Conservation (phyloP, 2,329 filamentous ascomycete genomes). For the Aspergillus flavus region DNA sequence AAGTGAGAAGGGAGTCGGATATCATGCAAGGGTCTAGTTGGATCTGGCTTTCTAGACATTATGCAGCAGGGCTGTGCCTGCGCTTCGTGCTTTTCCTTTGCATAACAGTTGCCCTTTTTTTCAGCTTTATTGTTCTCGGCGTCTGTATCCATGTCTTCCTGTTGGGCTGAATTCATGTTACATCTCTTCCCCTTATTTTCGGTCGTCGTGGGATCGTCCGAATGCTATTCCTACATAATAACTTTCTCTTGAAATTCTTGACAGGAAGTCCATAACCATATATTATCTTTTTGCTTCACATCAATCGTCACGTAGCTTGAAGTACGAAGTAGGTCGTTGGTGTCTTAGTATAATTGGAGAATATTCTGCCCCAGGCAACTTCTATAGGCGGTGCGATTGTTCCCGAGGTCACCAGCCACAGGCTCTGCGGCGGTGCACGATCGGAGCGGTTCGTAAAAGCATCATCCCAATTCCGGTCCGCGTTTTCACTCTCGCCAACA, state of each 20-base stretch:
- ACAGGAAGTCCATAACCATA: background rate
- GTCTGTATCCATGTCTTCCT: slow-evolving; percentile 33
- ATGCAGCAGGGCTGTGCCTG: slow-evolving; percentile 30
- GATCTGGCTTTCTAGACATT: slow-evolving; percentile 35
- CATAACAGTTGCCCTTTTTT: slow-evolving; percentile 28
- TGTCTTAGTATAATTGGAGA: background rate
- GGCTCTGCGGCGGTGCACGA: slow-evolving; percentile 28
- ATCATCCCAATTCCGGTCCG: slow-evolving; percentile 35
- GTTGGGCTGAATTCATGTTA: slow-evolving; percentile 33
- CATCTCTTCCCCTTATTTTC: slow-evolving; percentile 20
- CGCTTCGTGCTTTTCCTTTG: slow-evolving; percentile 25
- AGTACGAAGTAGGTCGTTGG: background rate
- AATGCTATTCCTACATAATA: slow-evolving; percentile 43
- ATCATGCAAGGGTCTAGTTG: slow-evolving; percentile 26
- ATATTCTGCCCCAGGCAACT: background rate
- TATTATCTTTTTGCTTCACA: slow-evolving; percentile 1
- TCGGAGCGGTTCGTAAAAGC: slow-evolving; percentile 45
- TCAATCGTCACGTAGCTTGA: slow-evolving; percentile 1
- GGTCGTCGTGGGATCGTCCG: slow-evolving; percentile 24
- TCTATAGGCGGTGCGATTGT: slow-evolving; percentile 18
- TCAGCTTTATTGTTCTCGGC: slow-evolving; percentile 33
- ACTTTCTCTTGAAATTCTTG: slow-evolving; percentile 17
- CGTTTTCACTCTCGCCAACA: slow-evolving; percentile 35
- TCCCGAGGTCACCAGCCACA: slow-evolving; percentile 29
- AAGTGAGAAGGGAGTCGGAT: slow-evolving; percentile 6